Conservation (phyloP, 495 filamentous ascomycete species). For the Annulohypoxylon stygium region DNA sequence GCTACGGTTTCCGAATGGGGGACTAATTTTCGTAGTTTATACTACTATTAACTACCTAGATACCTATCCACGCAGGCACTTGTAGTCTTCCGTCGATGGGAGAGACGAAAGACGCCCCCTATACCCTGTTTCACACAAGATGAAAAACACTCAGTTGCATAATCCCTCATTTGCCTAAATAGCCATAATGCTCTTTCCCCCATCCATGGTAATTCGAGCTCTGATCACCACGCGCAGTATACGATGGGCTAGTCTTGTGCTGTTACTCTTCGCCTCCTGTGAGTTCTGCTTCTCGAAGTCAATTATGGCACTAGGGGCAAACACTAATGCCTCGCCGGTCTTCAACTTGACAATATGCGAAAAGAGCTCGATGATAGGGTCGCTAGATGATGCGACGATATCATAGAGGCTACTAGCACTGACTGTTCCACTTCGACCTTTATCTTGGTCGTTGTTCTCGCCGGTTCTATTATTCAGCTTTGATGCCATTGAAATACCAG, state of each 20-base stretch:
- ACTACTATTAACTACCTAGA: too few species aligned
- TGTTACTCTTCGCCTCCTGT: neutral
- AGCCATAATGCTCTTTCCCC: constrained; percentile 67
- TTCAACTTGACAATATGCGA: constrained; percentile 9
- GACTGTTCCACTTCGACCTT: constrained; percentile 68
- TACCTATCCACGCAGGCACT: too few species aligned
- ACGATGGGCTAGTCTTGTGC: constrained; percentile 30
- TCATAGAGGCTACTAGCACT: constrained; percentile 32
- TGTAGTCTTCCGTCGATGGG: too few species aligned
- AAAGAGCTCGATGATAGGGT: neutral
- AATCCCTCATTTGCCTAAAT: neutral
- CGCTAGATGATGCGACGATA: neutral
- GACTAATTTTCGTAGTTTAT: too few species aligned
- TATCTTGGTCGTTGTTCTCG: constrained; percentile 55
- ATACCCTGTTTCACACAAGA: neutral
- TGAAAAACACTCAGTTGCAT: neutral
- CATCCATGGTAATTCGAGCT: constrained; percentile 68
- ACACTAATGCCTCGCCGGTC: constrained; percentile 4
- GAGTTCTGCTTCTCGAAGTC: neutral
- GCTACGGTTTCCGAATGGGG: too few species aligned
- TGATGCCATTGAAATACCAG: constrained; percentile 50
- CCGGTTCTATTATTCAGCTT: neutral
- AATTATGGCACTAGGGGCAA: constrained; percentile 3
- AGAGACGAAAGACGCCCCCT: too few species aligned
- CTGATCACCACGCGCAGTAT: constrained; percentile 54